A percentile compares a stretch with the other conserved stretches of the same genome.
phyloP scores from a whole-genome alignment of 73 alveolate species.

The Stentor coeruleus region DNA sequence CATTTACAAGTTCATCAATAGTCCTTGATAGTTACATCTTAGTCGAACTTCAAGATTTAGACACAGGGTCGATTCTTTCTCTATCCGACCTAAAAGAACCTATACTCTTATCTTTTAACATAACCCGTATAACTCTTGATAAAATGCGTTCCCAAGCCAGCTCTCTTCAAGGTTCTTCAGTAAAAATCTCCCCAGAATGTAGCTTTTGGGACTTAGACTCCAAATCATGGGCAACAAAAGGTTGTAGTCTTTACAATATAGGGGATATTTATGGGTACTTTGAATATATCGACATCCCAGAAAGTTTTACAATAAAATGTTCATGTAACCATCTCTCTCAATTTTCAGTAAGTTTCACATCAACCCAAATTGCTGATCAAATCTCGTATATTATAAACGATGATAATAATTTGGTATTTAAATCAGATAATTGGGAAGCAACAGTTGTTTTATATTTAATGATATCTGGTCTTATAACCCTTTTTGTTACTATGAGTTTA shows the following conservation, averaged over 20 bases:
- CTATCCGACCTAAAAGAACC: neutral
- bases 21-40: neutral
- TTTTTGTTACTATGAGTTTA: neutral
- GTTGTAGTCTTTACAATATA: constrained; percentile 5
- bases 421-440: neutral
- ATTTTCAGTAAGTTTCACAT: neutral
- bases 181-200: constrained; percentile 11
- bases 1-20: neutral
- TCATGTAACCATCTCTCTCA: constrained; percentile 19
- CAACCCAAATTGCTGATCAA: neutral
- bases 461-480: neutral
- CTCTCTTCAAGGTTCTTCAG: neutral
- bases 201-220: neutral
- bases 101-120: neutral
- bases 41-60: neutral
- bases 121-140: neutral
- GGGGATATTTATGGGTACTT: constrained; percentile 15
- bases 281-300: neutral
- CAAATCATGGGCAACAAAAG: neutral
- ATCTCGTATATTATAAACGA: neutral
- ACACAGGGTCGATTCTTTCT: neutral
- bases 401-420: neutral
- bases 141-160: neutral
- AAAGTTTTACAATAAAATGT: neutral
- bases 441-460: neutral